Base-by-base conservation (phyloP, 2,329 filamentous ascomycete species). In the Fusarium duplospermum region DNA sequence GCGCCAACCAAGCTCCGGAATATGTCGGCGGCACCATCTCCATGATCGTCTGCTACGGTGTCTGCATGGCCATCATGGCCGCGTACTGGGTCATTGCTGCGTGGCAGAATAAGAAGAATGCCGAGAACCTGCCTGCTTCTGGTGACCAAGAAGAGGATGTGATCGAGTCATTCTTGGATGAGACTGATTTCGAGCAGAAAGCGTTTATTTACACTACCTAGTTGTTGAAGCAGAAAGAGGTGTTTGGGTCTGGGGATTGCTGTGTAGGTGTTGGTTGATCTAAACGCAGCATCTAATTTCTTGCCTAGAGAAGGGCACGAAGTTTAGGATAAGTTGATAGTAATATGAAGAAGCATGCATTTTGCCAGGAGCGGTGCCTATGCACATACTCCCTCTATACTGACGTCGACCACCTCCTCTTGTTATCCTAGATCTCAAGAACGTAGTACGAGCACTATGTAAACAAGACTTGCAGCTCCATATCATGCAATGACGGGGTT, bases 1-100 rank as follows among this genome's bases (percentile, higher is more conserved):
- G 80, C 29, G 70, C 80, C 1, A 70, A 76, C 1, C 81, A 85
- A 42, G 79, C 80, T 0, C 83, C 80, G 0, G 70, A 76, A 4
- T 85, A 84, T 66, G 61, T 59, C 2, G 71, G 72, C 1, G 67
- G 67, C 2, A 64, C 69, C 2, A 68, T 71, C 24, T 62, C 70
- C 10, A 71, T 72, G 70, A 62, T 71, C 3, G 61, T 70, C 10
- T 72, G 70, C 36, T 72, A 70, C 13, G 65, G 70, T 16, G 42
- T 65, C 20, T 63, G 63, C 6, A 72, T 70, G 35, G 38, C 33
- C 4, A 31, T 67, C n/a, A 64, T 67, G 60, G 47, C 29, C 1
- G 47, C 38, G 14, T 63, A 67, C 22, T 67, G 47, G 58, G 60
- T 27, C 9, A 14, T 64, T 59, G n/a, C 65, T 1, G 47, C 24